A percentile compares a stretch with the other conserved stretches of the same genome.
These are phyloP conservation scores for Globisporangium splendens DNA, from an alignment of 352 stramenopile genomes.

Conservation along the genomic window DNA sequence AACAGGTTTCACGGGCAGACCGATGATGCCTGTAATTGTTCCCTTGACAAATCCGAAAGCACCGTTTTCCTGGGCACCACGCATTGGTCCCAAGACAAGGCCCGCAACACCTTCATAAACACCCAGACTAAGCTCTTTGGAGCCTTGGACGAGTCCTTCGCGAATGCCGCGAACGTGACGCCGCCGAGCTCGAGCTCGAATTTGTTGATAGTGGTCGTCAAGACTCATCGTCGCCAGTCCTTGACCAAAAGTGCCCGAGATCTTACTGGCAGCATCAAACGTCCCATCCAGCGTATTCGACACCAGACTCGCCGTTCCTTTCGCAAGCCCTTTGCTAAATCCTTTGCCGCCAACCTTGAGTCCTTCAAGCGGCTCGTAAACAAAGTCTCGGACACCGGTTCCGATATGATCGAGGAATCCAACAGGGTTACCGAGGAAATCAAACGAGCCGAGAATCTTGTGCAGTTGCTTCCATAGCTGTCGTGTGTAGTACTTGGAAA, in stretches of 20 bases:
- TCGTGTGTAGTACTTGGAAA: conserved; percentile 89
- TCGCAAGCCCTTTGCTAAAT: conserved; percentile 83
- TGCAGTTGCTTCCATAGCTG: conserved; percentile 89
- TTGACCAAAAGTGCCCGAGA: conserved; percentile 86
- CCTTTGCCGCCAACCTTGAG: conserved; percentile 85
- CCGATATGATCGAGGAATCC: conserved; percentile 93
- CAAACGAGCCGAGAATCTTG: conserved; percentile 86
- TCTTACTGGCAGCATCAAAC: conserved; percentile 86
- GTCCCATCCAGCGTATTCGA: conserved; percentile 86
- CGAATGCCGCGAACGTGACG: conserved; percentile 75
- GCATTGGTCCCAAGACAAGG: conserved; percentile 78
- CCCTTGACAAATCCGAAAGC: conserved; percentile 82
- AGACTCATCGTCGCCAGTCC: conserved; percentile 83
- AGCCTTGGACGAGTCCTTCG: conserved; percentile 81
- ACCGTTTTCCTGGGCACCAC: conserved; percentile 72
- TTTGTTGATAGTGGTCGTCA: conserved; percentile 86
- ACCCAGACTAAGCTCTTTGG: conserved; percentile 79
- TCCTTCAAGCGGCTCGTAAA: conserved; percentile 95
- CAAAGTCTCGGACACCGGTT: conserved; percentile 94
- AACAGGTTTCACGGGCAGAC: conserved; percentile 82
- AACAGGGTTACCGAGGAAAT: conserved; percentile 87
- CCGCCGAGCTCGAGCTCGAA: conserved; percentile 70
- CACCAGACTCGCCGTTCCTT: conserved; percentile 84
- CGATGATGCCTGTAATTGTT: conserved; percentile 86
- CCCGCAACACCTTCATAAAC: conserved; percentile 84